Evolutionary conservation across 1,284 basidiomycete species (phyloP), one percentile per base, ranked within the genome.

Genomic region (Afroboletus lepidellus): DNA sequence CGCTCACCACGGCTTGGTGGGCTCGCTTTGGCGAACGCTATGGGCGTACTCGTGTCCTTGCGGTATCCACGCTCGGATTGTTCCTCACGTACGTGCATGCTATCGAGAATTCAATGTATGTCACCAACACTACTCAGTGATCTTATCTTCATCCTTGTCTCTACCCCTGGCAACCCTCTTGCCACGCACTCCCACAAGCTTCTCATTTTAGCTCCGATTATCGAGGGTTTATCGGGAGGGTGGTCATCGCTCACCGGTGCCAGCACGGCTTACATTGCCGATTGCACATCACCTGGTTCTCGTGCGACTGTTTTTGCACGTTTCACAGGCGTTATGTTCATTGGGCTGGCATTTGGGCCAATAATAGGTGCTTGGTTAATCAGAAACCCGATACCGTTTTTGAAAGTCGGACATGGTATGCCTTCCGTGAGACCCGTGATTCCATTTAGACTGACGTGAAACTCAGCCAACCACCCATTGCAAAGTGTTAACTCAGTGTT

Each of bases 1-100:
- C 90, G 0, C 69, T 94, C 30, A 93, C 90, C 1, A 92, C 92
- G 0, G 90, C 89, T 9, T 92, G 85, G 79, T 97, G 94, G 94
- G 90, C 90, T 33, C 80, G 81, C 53, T 86, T 87, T 41, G 85
- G 90, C 8, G 92, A 95, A 65, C 76, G 83, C 18, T 71, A 86
- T 53, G 94, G 94, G 11, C 79, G 94, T 25, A 89, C 83, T 5
- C 80, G 77, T 42, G 84, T 95, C 30, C 79, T 96, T 49, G 83
- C 86, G 12, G 71, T 85, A 23, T 74, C 85, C 15, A 84, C 87
- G 5, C 58, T 87, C 18, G 91, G 93, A 5, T 69, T 93, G 2
- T 77, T 94, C 61, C 72, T 90, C 56, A 89, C 86, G 87, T 92
- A 70, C 43, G 81, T 81, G 47, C 18, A 38, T 55, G 16, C 54